These are phyloP conservation scores for Metarhizium anisopliae DNA, from an alignment of 2,329 filamentous ascomycete genomes.

Conservation along the genomic window DNA sequence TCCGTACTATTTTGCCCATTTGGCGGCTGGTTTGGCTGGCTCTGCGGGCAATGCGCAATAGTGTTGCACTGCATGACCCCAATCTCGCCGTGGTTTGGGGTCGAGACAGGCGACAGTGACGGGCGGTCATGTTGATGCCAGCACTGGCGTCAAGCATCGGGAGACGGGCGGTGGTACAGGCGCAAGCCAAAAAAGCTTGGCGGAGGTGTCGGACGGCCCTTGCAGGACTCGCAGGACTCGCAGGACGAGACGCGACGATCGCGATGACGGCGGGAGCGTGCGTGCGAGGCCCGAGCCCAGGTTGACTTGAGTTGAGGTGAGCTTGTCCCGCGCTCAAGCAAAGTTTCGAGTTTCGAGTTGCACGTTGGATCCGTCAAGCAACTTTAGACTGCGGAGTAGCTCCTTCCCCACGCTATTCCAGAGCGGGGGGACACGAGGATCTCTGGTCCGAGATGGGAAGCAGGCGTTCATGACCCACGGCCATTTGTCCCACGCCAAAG, in stretches of 20 bases:
- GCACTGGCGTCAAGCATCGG: not conserved
- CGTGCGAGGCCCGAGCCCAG: not conserved
- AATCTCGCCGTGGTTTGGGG: not conserved
- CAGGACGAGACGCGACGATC: not conserved
- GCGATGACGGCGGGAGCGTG: not conserved
- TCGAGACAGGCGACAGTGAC: not conserved
- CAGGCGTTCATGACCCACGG: not conserved
- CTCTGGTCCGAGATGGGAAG: not conserved
- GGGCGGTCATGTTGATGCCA: not conserved
- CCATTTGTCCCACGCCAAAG: no score
- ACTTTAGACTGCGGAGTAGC: not conserved
- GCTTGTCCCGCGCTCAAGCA: no score
- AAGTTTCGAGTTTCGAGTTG: no score
- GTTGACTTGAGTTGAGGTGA: not conserved
- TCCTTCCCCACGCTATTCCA: not conserved
- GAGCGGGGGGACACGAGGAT: not conserved
- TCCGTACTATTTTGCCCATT: not conserved
- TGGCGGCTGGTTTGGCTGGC: not conserved
- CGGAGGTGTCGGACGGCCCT: slow-evolving; percentile 1
- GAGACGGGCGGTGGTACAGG: not conserved
- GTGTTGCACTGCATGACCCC: slow-evolving; percentile 1
- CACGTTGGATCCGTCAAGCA: no score
- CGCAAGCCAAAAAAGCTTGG: not conserved
- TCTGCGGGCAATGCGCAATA: not conserved
- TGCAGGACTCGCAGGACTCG: not conserved